Conservation (phyloP, 2,329 filamentous ascomycete species). For the Pestalotiopsis sp. region DNA sequence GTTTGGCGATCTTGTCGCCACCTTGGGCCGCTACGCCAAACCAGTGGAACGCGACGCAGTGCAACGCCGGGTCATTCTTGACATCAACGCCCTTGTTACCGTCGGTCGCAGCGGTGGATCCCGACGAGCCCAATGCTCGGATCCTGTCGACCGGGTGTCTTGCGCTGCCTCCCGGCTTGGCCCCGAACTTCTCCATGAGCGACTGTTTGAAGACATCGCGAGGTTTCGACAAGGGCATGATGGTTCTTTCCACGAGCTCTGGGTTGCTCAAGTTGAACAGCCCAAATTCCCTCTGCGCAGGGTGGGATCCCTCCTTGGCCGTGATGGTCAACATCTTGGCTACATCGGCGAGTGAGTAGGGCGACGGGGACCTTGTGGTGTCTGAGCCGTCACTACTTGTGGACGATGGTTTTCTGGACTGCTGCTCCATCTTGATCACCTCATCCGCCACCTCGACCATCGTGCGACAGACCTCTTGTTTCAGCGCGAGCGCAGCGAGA, state of each 20-base stretch:
- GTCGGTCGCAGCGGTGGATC: slow-evolving; percentile 27
- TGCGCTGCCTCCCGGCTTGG: slow-evolving; percentile 35
- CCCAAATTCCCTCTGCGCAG: slow-evolving; percentile 89
- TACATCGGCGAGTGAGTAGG: slow-evolving; percentile 73
- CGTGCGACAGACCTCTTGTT: slow-evolving; percentile 82
- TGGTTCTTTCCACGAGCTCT: slow-evolving; percentile 78
- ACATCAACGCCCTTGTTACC: slow-evolving; percentile 47
- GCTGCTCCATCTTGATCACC: slow-evolving; percentile 70
- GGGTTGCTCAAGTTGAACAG: slow-evolving; percentile 93
- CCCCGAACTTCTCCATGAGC: slow-evolving; percentile 72
- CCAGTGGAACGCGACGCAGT: slow-evolving; percentile 97
- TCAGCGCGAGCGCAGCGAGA: slow-evolving; percentile 83
- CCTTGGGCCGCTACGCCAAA: slow-evolving; percentile 88
- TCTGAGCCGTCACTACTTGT: slow-evolving; percentile 34
- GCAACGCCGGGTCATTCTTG: slow-evolving; percentile 79
- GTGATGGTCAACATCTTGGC: slow-evolving; percentile 91
- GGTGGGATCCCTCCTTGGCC: slow-evolving; percentile 86
- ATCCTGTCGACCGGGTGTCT: slow-evolving; percentile 32
- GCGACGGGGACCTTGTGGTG: slow-evolving; percentile 57
- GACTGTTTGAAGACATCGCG: slow-evolving; percentile 89
- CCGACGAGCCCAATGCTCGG: slow-evolving; percentile 28
- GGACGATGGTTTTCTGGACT: slow-evolving; percentile 54
- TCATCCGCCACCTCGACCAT: slow-evolving; percentile 78
- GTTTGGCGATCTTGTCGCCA: slow-evolving; percentile 83
- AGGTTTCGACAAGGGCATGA: slow-evolving; percentile 81